phyloP scores from a whole-genome alignment of 2,329 filamentous ascomycete genomes.

The Tolypocladium tropicale region DNA sequence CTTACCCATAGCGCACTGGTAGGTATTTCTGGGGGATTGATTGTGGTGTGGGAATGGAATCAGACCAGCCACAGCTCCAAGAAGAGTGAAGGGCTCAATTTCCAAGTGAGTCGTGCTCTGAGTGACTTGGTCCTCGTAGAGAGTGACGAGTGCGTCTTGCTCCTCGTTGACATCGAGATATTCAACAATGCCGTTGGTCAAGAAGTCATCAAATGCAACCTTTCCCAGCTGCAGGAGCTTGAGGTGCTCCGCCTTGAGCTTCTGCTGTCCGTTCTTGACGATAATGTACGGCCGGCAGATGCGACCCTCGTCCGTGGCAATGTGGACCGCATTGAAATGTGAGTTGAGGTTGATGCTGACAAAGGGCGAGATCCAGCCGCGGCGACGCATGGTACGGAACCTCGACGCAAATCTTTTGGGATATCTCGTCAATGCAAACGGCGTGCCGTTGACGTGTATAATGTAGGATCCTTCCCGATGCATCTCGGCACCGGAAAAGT shows the following conservation, averaged over 20 bases:
- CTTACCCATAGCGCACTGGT: slow-evolving; percentile 99
- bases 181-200: slow-evolving; percentile 82
- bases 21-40: slow-evolving; percentile 96
- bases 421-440: slow-evolving; percentile 74
- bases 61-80: slow-evolving; percentile 88
- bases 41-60: slow-evolving; percentile 99
- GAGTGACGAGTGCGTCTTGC: slow-evolving; percentile 86
- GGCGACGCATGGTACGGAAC: slow-evolving; percentile 79
- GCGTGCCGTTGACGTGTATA: slow-evolving; percentile 92
- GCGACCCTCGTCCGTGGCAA: slow-evolving; percentile 92
- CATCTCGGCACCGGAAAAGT: slow-evolving; percentile 68
- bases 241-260: slow-evolving; percentile 68
- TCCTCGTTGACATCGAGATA: slow-evolving; percentile 98
- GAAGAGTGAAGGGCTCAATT: slow-evolving; percentile 94
- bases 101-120: slow-evolving; percentile 85
- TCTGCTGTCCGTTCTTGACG: slow-evolving; percentile 78
- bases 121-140: slow-evolving; percentile 78
- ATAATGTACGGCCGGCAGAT: slow-evolving; percentile 95
- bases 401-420: slow-evolving; percentile 78
- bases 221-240: slow-evolving; percentile 72
- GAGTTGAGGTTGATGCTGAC: slow-evolving; percentile 95
- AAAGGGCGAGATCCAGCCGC: slow-evolving; percentile 89
- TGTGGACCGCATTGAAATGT: slow-evolving; percentile 83
- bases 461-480: slow-evolving; percentile 77
- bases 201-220: slow-evolving; percentile 87